Evolutionary conservation across 352 stramenopile species (phyloP).

Genomic region (Globisporangium parvum): DNA sequence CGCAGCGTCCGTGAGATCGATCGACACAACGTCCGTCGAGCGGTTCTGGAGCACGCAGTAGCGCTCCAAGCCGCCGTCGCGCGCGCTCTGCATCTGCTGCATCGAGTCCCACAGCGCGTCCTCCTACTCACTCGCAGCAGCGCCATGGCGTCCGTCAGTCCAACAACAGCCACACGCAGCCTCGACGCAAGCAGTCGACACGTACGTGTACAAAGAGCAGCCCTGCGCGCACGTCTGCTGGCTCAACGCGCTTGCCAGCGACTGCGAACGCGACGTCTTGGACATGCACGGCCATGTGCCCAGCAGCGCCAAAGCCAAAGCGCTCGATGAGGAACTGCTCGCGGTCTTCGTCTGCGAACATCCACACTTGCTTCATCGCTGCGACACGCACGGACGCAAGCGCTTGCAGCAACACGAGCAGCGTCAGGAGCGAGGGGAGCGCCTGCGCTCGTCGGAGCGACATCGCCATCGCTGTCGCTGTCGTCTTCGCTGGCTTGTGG

Average conservation of each 20-base stretch:
- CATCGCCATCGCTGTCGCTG: neutral
- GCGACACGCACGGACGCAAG: neutral
- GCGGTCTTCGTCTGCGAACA: constrained; percentile 61
- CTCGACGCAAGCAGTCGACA: neutral
- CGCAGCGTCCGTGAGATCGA: constrained; percentile 50
- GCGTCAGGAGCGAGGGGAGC: neutral
- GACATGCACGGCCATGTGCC: constrained; percentile 70
- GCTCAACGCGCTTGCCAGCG: neutral
- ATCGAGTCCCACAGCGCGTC: constrained; percentile 52
- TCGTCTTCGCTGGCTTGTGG: too few relatives aligned
- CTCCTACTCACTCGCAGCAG: constrained; percentile 30
- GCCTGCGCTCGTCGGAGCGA: neutral
- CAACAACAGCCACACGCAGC: too few relatives aligned
- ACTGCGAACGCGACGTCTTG: constrained; percentile 30
- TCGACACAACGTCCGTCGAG: constrained; percentile 35
- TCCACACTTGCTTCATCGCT: constrained; percentile 78
- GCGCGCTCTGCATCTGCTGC: constrained; percentile 33
- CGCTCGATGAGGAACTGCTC: constrained; percentile 85
- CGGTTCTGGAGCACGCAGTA: constrained; percentile 44
- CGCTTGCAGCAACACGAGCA: neutral
- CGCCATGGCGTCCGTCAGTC: neutral
- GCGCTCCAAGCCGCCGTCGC: constrained; percentile 12
- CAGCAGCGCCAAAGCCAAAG: constrained; percentile 77
- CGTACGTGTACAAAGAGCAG: constrained; percentile 67
- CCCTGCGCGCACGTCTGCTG: constrained; percentile 20